Conservation (phyloP, 805 yeast genomes). For the Lachancea nothofagi region DNA sequence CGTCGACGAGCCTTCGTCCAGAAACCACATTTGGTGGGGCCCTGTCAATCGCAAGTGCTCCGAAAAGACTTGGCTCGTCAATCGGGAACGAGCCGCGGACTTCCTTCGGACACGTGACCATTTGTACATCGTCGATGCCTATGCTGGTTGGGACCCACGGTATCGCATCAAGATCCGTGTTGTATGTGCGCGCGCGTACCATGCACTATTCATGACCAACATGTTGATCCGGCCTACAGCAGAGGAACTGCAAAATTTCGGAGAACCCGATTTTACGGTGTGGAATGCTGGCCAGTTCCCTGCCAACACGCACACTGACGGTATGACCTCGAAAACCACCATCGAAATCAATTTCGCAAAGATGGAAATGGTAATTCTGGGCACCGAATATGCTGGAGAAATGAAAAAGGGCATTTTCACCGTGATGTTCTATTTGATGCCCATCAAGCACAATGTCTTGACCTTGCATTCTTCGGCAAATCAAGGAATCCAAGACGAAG, state of each 20-base stretch:
- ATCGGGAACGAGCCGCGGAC: conserved; percentile 94
- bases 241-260: conserved; percentile 82
- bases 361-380: conserved; percentile 98
- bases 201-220: conserved; percentile 95
- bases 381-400: conserved; percentile 99
- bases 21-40: conserved; percentile 95
- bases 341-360: conserved; percentile 94
- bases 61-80: conserved; percentile 90
- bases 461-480: conserved; percentile 94
- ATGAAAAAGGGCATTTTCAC: conserved; percentile 99
- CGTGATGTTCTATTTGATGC: conserved; percentile 98
- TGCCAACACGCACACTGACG: conserved; percentile 91
- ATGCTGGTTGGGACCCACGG: conserved; percentile 98
- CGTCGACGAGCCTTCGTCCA: conserved; percentile 87
- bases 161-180: conserved; percentile 94
- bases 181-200: conserved; percentile 97
- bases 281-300: conserved; percentile 99
- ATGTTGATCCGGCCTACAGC: conserved; percentile 94
- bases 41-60: conserved; percentile 95
- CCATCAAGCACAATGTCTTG: conserved; percentile 82
- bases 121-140: conserved; percentile 92
- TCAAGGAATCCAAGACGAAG: conserved; percentile 76
- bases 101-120: conserved; percentile 93
- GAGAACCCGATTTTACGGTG: conserved; percentile 96
- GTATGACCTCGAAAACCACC: conserved; percentile 94